These are phyloP conservation scores for Wickerhamiella pararugosa DNA, from an alignment of 1,139 yeast species.

Conservation along the genomic window DNA sequence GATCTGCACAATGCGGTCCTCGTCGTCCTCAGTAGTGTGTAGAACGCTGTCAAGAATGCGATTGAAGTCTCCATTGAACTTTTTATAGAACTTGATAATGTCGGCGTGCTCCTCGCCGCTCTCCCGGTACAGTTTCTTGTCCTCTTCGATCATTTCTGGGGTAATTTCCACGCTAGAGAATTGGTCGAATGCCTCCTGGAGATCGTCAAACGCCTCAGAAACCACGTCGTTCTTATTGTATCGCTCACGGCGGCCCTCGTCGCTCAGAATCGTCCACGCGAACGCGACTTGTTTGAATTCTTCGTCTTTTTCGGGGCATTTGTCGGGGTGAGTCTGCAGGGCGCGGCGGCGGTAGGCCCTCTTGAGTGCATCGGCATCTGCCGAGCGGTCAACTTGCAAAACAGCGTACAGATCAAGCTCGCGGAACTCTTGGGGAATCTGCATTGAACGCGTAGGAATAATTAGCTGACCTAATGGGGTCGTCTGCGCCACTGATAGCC, in stretches of 20 bases:
- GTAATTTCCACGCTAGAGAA: conserved; percentile 44
- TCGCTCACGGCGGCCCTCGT: conserved; percentile 37
- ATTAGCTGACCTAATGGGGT: no score
- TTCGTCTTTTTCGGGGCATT: conserved; percentile 28
- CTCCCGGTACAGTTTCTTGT: conserved; percentile 43
- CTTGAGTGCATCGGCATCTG: conserved; percentile 39
- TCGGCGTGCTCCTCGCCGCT: conserved; percentile 57
- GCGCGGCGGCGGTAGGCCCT: conserved; percentile 60
- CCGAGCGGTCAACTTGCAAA: conserved; percentile 28
- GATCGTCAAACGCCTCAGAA: conserved; percentile 37
- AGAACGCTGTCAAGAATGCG: conserved; percentile 60
- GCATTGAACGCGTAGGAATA: neutral
- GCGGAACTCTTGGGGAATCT: conserved; percentile 13
- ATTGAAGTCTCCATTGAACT: conserved; percentile 55
- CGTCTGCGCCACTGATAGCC: neutral
- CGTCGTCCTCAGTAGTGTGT: conserved; percentile 53
- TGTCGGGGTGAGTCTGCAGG: conserved; percentile 67
- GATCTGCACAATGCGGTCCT: conserved; percentile 39
- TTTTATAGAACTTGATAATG: conserved; percentile 41
- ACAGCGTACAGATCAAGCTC: conserved; percentile 45
- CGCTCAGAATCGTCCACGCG: conserved; percentile 57
- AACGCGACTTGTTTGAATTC: conserved; percentile 58
- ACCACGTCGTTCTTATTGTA: conserved; percentile 60
- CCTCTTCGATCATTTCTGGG: conserved; percentile 60
- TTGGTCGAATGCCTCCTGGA: conserved; percentile 52